Evolutionary conservation across 1,139 yeast species (phyloP), one percentile per base, ranked within the genome.

Genomic region (Lodderomyces orthopsilosis): DNA sequence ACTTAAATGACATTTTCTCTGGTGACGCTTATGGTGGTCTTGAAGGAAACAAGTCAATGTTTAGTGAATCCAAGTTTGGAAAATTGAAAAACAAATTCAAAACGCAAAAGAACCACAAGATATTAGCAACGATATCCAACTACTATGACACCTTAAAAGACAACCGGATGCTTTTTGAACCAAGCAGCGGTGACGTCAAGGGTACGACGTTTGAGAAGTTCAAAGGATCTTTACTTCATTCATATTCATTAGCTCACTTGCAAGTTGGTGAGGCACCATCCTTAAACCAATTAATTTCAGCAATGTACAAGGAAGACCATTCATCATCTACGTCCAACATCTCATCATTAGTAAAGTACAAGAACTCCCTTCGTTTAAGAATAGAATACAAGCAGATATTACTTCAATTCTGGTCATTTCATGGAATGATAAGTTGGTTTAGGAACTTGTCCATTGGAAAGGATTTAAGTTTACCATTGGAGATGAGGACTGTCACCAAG

Each of bases 391-490:
- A 66, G 43, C 79, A 74, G 53, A 41, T 70, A 6, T 55, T 73
- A 26, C 51, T 74, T 4, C 76, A 70, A 45, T 67, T 67, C 46
- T 70, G 77, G 71, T 70, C 76, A 13, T 69, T 73, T 50, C 58
- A 63, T 41, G 66, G 66, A 3, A 63, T 70, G 68, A 56, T 65
- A 10, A 62, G 62, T 39, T 74, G 78, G 77, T 69, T 53, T 52
- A 57, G 74, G 23, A 59, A 61, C 44, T 53, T 73, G 21, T 48
- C 48, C 8, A 63, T 63, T 14, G 77, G 71, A 2, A 58, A 59
- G 21, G 76, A 70, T 49, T 58, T 74, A 45, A 59, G 72, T 35
- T 28, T 48, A 21, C 69, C 73, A 3, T 48, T 70, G 23, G 77
- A 70, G 34, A 43, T 46, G 6, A 58, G 74, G 41, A 46, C 41